These are phyloP conservation scores for Diaporthe amygdali DNA, from an alignment of 2,329 filamentous ascomycete species.

Conservation along the genomic window DNA sequence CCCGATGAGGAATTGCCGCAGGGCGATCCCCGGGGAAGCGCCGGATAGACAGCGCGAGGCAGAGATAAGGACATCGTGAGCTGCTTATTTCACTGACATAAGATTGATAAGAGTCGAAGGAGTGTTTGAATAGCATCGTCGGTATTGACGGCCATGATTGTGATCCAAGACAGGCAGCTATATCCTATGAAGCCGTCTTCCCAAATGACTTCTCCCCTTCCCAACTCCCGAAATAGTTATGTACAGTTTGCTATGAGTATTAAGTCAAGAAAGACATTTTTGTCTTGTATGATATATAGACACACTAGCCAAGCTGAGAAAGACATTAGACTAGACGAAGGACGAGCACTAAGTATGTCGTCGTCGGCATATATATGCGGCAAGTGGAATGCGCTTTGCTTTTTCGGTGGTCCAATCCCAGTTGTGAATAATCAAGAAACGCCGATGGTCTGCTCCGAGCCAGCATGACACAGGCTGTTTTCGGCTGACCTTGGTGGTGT, in stretches of 20 bases:
- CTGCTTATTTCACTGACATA: neutral
- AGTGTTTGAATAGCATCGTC: conserved; percentile 6
- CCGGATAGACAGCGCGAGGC: neutral
- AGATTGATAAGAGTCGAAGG: neutral
- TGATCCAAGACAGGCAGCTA: conserved; percentile 16
- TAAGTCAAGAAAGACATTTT: neutral
- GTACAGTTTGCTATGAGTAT: conserved; percentile 17
- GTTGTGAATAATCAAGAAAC: conserved; percentile 15
- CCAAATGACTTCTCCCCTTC: neutral
- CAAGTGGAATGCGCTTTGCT: conserved; percentile 9
- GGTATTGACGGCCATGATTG: conserved; percentile 4
- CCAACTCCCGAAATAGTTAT: conserved; percentile 3
- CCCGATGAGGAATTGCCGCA: neutral
- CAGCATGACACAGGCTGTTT: neutral
- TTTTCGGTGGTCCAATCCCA: conserved; percentile 19
- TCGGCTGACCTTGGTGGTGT: conserved; percentile 1
- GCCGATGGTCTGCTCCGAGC: conserved; percentile 12
- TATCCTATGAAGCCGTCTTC: conserved; percentile 12
- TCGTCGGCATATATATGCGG: conserved; percentile 15
- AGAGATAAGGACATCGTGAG: too few relatives aligned
- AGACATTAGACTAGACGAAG: conserved; percentile 16
- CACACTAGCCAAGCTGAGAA: conserved; percentile 15
- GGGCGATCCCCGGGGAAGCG: neutral
- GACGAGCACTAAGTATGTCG: neutral
- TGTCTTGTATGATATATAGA: conserved; percentile 7